Conservation (phyloP, 1,139 yeast species). For the Yamadazyma pseudoaaseri region DNA sequence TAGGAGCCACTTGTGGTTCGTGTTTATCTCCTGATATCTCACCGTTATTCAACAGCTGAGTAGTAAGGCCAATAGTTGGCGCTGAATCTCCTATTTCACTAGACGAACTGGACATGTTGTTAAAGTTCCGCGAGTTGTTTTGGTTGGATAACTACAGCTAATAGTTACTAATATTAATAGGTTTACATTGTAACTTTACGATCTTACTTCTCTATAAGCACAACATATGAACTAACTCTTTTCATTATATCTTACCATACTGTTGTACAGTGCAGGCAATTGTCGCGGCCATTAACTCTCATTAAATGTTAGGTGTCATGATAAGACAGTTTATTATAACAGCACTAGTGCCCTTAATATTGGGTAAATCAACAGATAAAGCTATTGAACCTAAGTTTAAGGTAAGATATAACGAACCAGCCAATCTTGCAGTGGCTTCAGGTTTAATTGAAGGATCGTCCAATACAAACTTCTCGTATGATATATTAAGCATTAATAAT, state of each 20-base stretch:
- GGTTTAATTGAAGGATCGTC: conserved; percentile 11
- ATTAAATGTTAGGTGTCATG: not conserved
- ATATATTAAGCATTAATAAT: conserved; percentile 17
- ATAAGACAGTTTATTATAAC: not conserved
- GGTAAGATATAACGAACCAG: conserved; percentile 12
- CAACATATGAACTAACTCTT: too few relatives aligned
- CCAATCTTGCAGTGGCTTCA: conserved; percentile 2
- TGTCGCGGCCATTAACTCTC: too few relatives aligned
- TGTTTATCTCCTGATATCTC: conserved; percentile 5
- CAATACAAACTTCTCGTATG: conserved; percentile 18
- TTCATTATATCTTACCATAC: too few relatives aligned
- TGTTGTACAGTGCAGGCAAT: too few relatives aligned
- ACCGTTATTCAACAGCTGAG: conserved; percentile 12
- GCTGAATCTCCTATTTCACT: conserved; percentile 6
- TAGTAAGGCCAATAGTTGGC: conserved; percentile 13
- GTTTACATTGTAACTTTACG: too few relatives aligned
- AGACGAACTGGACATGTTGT: conserved; percentile 2
- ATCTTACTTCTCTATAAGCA: too few relatives aligned
- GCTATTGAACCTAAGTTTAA: conserved; percentile 16
- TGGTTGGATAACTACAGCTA: too few relatives aligned
- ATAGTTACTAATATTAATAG: too few relatives aligned
- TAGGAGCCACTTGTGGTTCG: not conserved
- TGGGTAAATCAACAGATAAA: not conserved
- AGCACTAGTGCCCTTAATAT: not conserved
- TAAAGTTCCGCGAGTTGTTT: not conserved